Evolutionary conservation across 192 early-diverging fungal species (phyloP).

Genomic region (Radiomyces spectabilis): DNA sequence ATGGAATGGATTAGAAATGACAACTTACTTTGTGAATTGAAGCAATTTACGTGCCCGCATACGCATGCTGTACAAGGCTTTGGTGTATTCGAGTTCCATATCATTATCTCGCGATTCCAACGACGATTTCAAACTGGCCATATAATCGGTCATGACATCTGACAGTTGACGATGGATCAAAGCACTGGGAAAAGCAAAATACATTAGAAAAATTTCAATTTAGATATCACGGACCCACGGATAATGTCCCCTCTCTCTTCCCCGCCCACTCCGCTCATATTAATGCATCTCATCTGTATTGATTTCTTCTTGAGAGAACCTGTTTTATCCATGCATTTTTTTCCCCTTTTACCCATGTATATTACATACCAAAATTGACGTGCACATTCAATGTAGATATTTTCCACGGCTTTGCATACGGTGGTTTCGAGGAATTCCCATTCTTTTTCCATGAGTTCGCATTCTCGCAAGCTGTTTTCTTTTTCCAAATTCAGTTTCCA

Average conservation of each 20-base stretch:
- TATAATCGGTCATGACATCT: slow-evolving; percentile 42
- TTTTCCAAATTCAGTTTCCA: slow-evolving; percentile 59
- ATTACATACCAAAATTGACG: slow-evolving; percentile 65
- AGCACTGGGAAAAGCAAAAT: slow-evolving; percentile 23
- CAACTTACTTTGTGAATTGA: slow-evolving; percentile 48
- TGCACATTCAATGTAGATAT: slow-evolving; percentile 66
- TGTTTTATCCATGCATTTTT: background rate
- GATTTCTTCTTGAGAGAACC: background rate
- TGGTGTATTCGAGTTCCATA: slow-evolving; percentile 51
- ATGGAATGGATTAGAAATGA: background rate
- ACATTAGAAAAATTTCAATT: slow-evolving; percentile 1
- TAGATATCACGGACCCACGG: too few species aligned
- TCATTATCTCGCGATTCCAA: slow-evolving; percentile 25
- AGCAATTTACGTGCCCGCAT: slow-evolving; percentile 56
- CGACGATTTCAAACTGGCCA: slow-evolving; percentile 29
- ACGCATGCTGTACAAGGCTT: slow-evolving; percentile 55
- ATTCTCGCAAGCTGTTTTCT: slow-evolving; percentile 55
- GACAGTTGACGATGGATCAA: slow-evolving; percentile 39
- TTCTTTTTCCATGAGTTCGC: slow-evolving; percentile 74
- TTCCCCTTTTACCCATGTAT: slow-evolving; percentile 11
- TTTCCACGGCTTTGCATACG: slow-evolving; percentile 63
- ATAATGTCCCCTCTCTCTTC: too few species aligned
- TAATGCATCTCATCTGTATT: too few species aligned
- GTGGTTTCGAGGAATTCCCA: slow-evolving; percentile 69
- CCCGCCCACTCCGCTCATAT: too few species aligned